Evolutionary conservation across 73 alveolate species (phyloP).

Genomic region (Paramecium primaurelia): DNA sequence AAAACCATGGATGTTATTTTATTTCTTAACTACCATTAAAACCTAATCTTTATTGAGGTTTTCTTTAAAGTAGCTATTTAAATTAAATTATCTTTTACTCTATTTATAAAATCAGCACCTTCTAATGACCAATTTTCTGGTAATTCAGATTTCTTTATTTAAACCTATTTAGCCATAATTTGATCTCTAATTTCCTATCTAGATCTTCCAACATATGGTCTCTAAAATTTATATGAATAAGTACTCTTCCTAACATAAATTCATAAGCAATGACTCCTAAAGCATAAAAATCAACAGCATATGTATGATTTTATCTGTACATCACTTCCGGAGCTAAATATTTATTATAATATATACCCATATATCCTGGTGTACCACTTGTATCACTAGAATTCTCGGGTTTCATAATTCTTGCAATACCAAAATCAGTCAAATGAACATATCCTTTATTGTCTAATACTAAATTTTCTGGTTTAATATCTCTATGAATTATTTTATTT

Average conservation of each 20-base stretch:
- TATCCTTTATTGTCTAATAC: slow-evolving; percentile 76
- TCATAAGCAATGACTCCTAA: slow-evolving; percentile 82
- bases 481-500: slow-evolving; percentile 74
- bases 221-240: slow-evolving; percentile 17
- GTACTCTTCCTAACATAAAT: slow-evolving; percentile 75
- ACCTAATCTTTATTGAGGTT: slow-evolving; percentile 86
- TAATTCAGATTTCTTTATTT: slow-evolving; percentile 78
- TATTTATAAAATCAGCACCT: slow-evolving; percentile 96
- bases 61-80: slow-evolving; percentile 64
- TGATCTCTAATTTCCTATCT: slow-evolving; percentile 96
- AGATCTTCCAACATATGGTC: slow-evolving; percentile 93
- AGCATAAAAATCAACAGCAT: slow-evolving; percentile 83
- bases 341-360: slow-evolving; percentile 57
- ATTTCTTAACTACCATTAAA: slow-evolving; percentile 92
- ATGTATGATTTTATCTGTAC: slow-evolving; percentile 83
- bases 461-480: slow-evolving; percentile 77
- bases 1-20: slow-evolving; percentile 93
- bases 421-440: slow-evolving; percentile 84
- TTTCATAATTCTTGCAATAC: slow-evolving; percentile 88
- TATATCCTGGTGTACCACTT: slow-evolving; percentile 92
- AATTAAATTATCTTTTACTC: slow-evolving; percentile 12
- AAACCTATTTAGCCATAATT: slow-evolving; percentile 84
- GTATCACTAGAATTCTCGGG: slow-evolving; percentile 93
- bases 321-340: slow-evolving; percentile 85
- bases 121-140: slow-evolving; percentile 96